Percentiles rank a stretch among this genome's conserved stretches.
Evolutionary conservation across 1,284 basidiomycete species (phyloP).

Genomic region (Rhodotorula sp.): DNA sequence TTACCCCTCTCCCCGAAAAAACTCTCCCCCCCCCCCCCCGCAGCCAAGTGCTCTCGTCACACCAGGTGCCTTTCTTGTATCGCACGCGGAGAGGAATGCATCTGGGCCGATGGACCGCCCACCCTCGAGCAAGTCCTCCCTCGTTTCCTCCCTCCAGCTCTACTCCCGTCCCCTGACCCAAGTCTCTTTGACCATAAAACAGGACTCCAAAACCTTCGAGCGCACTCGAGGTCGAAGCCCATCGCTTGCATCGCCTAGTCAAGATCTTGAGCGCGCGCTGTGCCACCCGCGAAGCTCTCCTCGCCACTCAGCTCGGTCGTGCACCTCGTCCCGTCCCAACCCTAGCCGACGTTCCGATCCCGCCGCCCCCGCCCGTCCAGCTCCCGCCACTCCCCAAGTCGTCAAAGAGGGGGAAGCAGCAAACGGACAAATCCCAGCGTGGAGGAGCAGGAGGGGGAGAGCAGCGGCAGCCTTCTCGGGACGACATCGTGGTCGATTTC

Average conservation of each 20-base stretch:
- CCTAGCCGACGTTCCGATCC: not conserved
- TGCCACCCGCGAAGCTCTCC: not conserved
- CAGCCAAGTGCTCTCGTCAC: slow-evolving; percentile 16
- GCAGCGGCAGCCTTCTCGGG: not conserved
- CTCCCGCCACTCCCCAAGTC: not conserved
- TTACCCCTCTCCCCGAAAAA: too few relatives aligned
- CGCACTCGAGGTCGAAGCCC: not conserved
- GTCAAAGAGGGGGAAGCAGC: not conserved
- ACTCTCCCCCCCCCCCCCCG: too few relatives aligned
- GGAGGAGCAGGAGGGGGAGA: not conserved
- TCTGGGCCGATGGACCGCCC: not conserved
- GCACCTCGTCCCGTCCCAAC: not conserved
- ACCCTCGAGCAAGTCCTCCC: not conserved
- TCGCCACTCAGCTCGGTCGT: not conserved
- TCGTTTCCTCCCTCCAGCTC: too few relatives aligned
- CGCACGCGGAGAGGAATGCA: slow-evolving; percentile 6
- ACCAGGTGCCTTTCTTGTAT: not conserved
- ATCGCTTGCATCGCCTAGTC: not conserved
- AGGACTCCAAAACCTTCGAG: not conserved
- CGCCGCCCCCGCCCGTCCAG: not conserved
- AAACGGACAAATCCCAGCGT: not conserved
- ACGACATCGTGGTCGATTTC: not conserved
- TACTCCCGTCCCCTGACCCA: too few relatives aligned
- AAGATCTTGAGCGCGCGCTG: slow-evolving; percentile 5
- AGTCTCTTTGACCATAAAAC: too few relatives aligned